phyloP scores from a whole-genome alignment of 192 early-diverging fungal genomes.

The Coemansia brasiliensis region DNA sequence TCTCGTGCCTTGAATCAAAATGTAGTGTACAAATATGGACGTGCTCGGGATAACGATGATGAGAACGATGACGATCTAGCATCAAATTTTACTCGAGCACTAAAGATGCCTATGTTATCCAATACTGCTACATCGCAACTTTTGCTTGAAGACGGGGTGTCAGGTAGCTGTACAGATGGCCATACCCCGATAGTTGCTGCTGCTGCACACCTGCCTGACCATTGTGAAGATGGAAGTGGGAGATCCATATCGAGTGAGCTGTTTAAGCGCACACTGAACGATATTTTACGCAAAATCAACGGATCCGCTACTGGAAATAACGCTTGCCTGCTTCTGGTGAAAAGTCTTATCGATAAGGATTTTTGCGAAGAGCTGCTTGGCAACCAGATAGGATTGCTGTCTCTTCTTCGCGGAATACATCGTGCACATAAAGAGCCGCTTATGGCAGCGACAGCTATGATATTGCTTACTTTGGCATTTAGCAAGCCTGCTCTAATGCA shows the following conservation, averaged over 20 bases:
- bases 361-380: conserved; percentile 39
- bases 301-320: neutral
- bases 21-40: conserved; percentile 51
- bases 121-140: conserved; percentile 6
- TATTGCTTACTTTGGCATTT: conserved; percentile 33
- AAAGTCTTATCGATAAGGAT: conserved; percentile 14
- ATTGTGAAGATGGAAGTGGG: neutral
- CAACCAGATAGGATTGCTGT: conserved; percentile 26
- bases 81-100: conserved; percentile 13
- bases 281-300: conserved; percentile 25
- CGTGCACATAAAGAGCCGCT: conserved; percentile 24
- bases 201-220: neutral
- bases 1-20: conserved; percentile 33
- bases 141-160: conserved; percentile 10
- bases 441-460: conserved; percentile 16
- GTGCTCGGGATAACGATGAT: conserved; percentile 28
- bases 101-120: conserved; percentile 10
- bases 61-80: conserved; percentile 17
- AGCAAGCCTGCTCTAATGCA: conserved; percentile 30
- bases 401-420: conserved; percentile 31
- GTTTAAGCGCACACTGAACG: conserved; percentile 28
- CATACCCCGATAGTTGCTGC: neutral
- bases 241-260: conserved; percentile 1
- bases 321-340: conserved; percentile 24
- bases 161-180: neutral